Evolutionary conservation across 495 filamentous ascomycete genomes (phyloP).

Genomic region (Neurospora sp.): DNA sequence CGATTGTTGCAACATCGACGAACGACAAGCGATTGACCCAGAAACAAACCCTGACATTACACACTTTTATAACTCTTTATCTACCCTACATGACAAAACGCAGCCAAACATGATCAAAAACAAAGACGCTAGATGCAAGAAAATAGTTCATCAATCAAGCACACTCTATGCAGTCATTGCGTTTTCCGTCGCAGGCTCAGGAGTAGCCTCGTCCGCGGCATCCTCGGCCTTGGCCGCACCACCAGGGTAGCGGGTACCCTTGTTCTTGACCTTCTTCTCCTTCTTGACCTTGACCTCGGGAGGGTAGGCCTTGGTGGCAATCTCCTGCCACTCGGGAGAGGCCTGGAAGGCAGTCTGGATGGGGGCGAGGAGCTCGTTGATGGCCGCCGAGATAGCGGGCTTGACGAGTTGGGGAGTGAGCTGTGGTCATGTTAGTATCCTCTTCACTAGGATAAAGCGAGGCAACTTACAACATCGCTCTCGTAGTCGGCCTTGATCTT

Average conservation of each 20-base stretch:
- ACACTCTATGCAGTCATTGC: neutral
- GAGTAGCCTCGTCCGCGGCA: neutral
- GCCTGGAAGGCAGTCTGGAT: conserved; percentile 63
- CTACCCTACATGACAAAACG: neutral
- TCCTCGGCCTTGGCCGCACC: neutral
- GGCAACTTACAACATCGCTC: conserved; percentile 57
- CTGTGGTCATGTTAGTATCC: conserved; percentile 31
- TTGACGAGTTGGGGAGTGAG: conserved; percentile 81
- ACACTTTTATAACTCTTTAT: neutral
- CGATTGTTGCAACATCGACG: too few relatives aligned
- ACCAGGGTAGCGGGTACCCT: conserved; percentile 52
- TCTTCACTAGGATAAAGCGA: neutral
- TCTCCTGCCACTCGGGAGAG: conserved; percentile 70
- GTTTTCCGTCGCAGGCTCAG: neutral
- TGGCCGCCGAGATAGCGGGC: conserved; percentile 55
- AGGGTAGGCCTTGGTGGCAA: conserved; percentile 75
- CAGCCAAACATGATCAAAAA: neutral
- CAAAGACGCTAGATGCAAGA: neutral
- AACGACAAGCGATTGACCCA: neutral
- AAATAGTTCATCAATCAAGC: neutral
- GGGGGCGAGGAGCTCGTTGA: conserved; percentile 63
- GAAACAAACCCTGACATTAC: neutral
- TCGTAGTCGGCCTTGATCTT: conserved; percentile 69
- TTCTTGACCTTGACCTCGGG: conserved; percentile 42
- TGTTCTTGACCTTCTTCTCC: conserved; percentile 71